Conservation (phyloP, 805 yeast species). For the Lipomyces mesembrius region DNA sequence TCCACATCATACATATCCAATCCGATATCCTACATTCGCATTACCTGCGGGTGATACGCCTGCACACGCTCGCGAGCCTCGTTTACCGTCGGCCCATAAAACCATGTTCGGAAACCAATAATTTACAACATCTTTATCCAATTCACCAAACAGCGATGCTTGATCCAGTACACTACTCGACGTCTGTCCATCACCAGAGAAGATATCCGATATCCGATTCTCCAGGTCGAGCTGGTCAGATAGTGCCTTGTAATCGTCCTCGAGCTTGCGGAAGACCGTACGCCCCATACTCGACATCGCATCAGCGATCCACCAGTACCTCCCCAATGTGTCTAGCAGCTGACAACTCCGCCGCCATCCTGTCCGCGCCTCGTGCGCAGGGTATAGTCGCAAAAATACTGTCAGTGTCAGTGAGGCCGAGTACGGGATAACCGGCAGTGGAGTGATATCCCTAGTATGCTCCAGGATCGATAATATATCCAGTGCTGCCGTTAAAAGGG, state of each 20-base stretch:
- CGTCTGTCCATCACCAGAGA: constrained; percentile 6
- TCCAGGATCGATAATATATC: constrained; percentile 28
- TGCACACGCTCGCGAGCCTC: background rate
- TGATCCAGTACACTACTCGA: constrained; percentile 37
- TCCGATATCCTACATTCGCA: background rate
- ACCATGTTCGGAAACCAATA: constrained; percentile 39
- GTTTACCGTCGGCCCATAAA: constrained; percentile 6
- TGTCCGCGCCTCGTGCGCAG: constrained; percentile 32
- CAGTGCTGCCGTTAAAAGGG: constrained; percentile 25
- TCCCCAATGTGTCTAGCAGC: constrained; percentile 27
- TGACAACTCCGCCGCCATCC: constrained; percentile 30
- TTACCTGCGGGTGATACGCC: background rate
- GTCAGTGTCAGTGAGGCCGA: constrained; percentile 45
- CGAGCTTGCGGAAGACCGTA: constrained; percentile 30
- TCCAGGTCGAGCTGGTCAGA: constrained; percentile 21
- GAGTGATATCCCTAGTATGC: constrained; percentile 33
- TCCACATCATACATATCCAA: background rate
- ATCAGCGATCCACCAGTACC: constrained; percentile 36
- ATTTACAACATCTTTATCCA: constrained; percentile 38
- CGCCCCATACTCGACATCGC: constrained; percentile 36
- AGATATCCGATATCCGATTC: constrained; percentile 22
- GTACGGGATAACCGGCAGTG: constrained; percentile 46
- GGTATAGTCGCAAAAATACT: constrained; percentile 45
- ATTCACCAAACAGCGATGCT: constrained; percentile 39
- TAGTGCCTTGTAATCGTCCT: constrained; percentile 26